Base-by-base conservation (phyloP, 352 stramenopile species). In the Phytophthora ramorum region DNA sequence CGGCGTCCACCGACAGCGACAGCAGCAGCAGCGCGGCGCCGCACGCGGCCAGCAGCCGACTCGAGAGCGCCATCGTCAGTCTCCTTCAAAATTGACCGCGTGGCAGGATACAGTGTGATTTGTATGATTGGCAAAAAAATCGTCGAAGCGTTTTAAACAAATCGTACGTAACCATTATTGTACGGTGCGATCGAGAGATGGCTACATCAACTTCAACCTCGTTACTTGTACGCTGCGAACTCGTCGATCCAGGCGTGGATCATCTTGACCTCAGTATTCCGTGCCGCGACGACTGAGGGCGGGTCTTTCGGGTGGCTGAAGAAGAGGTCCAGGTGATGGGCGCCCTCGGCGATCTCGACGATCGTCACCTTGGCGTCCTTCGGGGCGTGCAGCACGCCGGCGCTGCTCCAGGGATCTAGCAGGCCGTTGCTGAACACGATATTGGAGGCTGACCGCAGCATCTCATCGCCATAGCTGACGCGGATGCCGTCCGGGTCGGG, bases 351-450 rank as follows among this genome's bases (percentile, higher is more conserved):
- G 34, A 97, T 93, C 26, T 69, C 63, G 34, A 95, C 71, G 34
- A 97, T 69, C 20, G 69, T 79, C 45, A 91, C 71, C 50, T 85
- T 89, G 32, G 80, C 78, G 47, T 74, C 72, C 17, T 78, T 66
- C 1, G 83, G 83, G 17, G 80, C 69, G 5, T 79, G 52, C 24
- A 85, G 81, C 14, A 98, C 92, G 16, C 95, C 96, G 6, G 83
- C 94, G 34, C 86, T 87, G 66, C 79, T 91, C 96, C 96, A 99
- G 5, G 96, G 96, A 62, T 99, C 96, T 5, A 98, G 69, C 14
- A 95, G 69, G 13, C 96, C 96, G 71, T 98, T 98, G 52, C 90
- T 98, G 53, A 98, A 98, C 14, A 99, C 88, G 55, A 99, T 98
- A 60, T 98, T 98, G 30, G 92, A 97, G 20, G 79, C 81, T 7